A percentile compares a stretch with the other conserved stretches of the same genome.
phyloP scores from a whole-genome alignment of 768 basidiomycete species.

The Boletus rubropictus region DNA sequence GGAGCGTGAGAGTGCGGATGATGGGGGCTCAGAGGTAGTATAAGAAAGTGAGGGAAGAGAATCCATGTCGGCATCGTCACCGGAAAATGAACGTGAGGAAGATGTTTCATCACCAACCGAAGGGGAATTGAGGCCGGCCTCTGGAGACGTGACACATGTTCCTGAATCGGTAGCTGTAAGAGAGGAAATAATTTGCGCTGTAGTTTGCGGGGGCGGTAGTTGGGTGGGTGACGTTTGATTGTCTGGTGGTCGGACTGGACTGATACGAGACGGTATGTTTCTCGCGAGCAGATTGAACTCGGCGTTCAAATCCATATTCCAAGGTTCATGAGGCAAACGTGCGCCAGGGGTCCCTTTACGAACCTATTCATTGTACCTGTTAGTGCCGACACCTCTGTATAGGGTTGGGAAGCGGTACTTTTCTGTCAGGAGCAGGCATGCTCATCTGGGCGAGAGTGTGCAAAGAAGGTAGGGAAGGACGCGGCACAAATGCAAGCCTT shows the following conservation, averaged over 20 bases:
- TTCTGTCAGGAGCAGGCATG: conserved; percentile 29
- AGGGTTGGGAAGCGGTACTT: conserved; percentile 25
- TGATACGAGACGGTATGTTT: background rate
- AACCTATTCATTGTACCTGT: conserved; percentile 21
- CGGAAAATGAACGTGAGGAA: conserved; percentile 19
- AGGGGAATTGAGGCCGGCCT: conserved; percentile 5
- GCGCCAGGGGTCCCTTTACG: conserved; percentile 40
- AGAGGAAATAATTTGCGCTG: background rate
- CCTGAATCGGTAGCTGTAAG: background rate
- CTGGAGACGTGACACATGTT: conserved; percentile 6
- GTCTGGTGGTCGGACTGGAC: conserved; percentile 5
- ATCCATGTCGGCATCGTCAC: conserved; percentile 26
- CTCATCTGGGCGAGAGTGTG: conserved; percentile 35
- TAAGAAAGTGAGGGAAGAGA: conserved; percentile 33
- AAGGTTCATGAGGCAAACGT: conserved; percentile 39
- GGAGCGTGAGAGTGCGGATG: conserved; percentile 39
- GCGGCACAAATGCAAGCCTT: conserved; percentile 35
- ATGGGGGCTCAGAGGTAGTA: conserved; percentile 30
- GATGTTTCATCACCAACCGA: conserved; percentile 18
- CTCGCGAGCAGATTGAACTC: conserved; percentile 8
- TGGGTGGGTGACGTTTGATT: background rate
- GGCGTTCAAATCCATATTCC: conserved; percentile 28
- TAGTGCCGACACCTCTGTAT: background rate
- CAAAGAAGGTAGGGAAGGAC: conserved; percentile 41
- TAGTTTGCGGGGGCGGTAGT: background rate